Evolutionary conservation across 129 eudicot species (phyloP), one percentile per base, ranked within the genome.

Genomic region (Flaveria bidentis): DNA sequence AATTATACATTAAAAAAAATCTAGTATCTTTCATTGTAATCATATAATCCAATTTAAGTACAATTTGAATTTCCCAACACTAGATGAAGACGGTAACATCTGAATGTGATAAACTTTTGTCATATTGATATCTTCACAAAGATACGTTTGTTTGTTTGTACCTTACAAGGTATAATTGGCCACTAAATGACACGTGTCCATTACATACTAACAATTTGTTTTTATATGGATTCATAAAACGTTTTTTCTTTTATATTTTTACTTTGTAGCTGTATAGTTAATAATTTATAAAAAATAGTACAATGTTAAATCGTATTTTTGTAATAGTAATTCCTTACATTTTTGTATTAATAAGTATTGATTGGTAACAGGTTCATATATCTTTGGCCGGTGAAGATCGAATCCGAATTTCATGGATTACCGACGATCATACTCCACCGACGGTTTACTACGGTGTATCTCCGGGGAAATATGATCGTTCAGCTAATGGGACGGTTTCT

Each of bases 341-440:
- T 23, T 23, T 23, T 28, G 6, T 14, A 49, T 49, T 14, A 14
- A 49, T 36, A 36, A 36, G 41, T 36, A 36, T 7, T 1, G 4
- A 45, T 4, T 60, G 46, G 11, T 42, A 42, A 56, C 77, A 90
- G 96, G 90, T 90, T 45, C 96, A 85, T 68, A 67, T 87, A 67
- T 85, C 96, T 47, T 45, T 85, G 76, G 88, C 75, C 3, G 96
- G 92, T 15, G 57, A 46, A 20, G 75, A 86, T 53, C 69, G 49
- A 18, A 90, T 90, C 91, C 77, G 93, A 78, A 81, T 90, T 71
- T 64, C 96, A 69, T 91, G 97, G 97, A 87, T 88, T 6, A 86
- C 95, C 2, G 53, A 74, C 1, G 74, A 42, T 4, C 50, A 64
- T n/a, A 73, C 85, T 69, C 87, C 92, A 0, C 15, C 97, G 14